Conservation (phyloP, 441 rosid genomes). For the Pelargonium citronellum region DNA sequence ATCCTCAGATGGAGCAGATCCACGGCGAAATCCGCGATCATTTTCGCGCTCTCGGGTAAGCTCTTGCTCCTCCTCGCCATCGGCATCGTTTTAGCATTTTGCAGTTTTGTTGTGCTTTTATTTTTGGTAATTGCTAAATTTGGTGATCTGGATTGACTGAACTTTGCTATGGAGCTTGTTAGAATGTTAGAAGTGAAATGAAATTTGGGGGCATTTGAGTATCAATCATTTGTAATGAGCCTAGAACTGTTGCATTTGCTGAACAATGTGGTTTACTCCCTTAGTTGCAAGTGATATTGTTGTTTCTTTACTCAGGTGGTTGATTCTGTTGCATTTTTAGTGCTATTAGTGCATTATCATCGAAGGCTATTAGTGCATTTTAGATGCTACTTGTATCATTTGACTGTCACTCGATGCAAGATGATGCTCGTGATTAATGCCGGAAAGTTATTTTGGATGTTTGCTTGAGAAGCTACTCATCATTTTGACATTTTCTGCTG, state of each 20-base stretch:
- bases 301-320: neutral
- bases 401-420: neutral
- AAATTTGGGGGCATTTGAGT: no score
- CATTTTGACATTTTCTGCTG: neutral
- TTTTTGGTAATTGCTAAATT: neutral
- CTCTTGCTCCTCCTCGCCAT: neutral
- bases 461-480: neutral
- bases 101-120: neutral
- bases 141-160: slow-evolving; percentile 3
- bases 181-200: no score
- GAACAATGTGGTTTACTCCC: neutral
- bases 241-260: neutral
- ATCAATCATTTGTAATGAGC: neutral
- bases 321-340: neutral
- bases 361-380: neutral
- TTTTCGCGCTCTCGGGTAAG: slow-evolving; percentile 88
- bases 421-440: neutral
- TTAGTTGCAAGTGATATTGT: neutral
- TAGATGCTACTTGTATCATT: neutral
- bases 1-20: slow-evolving; percentile 92
- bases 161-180: no score
- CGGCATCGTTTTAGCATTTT: neutral
- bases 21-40: slow-evolving; percentile 86
- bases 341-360: neutral
- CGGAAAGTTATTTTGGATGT: neutral